A percentile compares a stretch with the other conserved stretches of the same genome.
Evolutionary conservation across 2,329 filamentous ascomycete species (phyloP).

Genomic region (Trichoderma sp.): DNA sequence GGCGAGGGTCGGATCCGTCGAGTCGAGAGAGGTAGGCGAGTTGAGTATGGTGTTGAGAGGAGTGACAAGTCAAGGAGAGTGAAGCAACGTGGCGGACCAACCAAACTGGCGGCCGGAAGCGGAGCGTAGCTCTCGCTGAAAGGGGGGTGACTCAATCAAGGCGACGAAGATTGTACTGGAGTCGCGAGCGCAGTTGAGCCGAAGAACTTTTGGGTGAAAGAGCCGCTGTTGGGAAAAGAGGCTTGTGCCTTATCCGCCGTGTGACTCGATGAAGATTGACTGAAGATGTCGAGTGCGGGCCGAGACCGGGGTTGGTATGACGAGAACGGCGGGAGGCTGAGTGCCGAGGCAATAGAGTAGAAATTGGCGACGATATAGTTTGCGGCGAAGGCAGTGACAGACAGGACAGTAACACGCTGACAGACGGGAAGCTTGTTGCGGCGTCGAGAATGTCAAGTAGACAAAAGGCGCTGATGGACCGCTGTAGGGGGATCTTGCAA

Average conservation of each 20-base stretch:
- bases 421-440: not conserved
- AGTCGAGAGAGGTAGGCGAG: conserved; percentile 12
- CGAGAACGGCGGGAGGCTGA: conserved; percentile 4
- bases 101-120: conserved; percentile 27
- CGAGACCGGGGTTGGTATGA: conserved; percentile 20
- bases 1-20: conserved; percentile 32
- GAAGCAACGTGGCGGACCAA: conserved; percentile 27
- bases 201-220: conserved; percentile 18
- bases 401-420: not conserved
- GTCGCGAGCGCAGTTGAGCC: conserved; percentile 25
- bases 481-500: not conserved
- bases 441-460: not conserved
- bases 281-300: conserved; percentile 12
- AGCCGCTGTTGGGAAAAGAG: conserved; percentile 24
- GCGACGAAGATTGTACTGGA: conserved; percentile 14
- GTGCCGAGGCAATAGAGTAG: not conserved
- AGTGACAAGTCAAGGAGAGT: not conserved
- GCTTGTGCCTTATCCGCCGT: conserved; percentile 18
- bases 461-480: conserved; percentile 1
- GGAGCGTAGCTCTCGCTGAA: conserved; percentile 33
- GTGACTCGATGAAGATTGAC: conserved; percentile 11
- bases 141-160: conserved; percentile 26
- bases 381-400: conserved; percentile 13
- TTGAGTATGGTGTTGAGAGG: not conserved
- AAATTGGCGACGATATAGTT: not conserved